Evolutionary conservation across 768 basidiomycete species (phyloP).

Genomic region (Pisolithus tinctorius): DNA sequence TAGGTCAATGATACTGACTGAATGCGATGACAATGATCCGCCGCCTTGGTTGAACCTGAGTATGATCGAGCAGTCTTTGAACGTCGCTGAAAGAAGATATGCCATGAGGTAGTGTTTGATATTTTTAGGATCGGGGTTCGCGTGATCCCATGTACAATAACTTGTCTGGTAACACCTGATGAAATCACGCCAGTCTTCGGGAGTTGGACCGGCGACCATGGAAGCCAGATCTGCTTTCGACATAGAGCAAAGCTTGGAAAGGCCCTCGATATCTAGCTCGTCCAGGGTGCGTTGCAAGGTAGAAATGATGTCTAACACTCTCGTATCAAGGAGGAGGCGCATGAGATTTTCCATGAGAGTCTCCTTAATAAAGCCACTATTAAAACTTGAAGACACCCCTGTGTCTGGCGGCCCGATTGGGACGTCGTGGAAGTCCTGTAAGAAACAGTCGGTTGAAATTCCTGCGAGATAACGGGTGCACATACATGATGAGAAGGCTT

Average conservation of each 20-base stretch:
- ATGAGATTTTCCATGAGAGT: conserved; percentile 46
- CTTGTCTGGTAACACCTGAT: conserved; percentile 43
- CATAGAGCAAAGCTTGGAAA: conserved; percentile 38
- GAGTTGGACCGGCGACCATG: conserved; percentile 42
- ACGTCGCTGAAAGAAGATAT: conserved; percentile 83
- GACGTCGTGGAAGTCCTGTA: conserved; percentile 4
- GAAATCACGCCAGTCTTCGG: conserved; percentile 63
- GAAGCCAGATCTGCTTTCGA: conserved; percentile 19
- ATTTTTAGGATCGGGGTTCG: conserved; percentile 33
- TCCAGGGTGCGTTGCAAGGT: conserved; percentile 73
- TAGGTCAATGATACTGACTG: conserved; percentile 74
- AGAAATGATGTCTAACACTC: conserved; percentile 48
- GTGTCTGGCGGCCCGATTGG: conserved; percentile 11
- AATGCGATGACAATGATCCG: conserved; percentile 16
- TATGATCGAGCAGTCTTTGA: conserved; percentile 93
- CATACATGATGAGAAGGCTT: conserved; percentile 55
- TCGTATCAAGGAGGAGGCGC: conserved; percentile 41
- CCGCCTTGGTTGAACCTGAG: conserved; percentile 25
- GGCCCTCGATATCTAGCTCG: conserved; percentile 78
- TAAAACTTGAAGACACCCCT: conserved; percentile 5
- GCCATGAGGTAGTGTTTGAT: conserved; percentile 63
- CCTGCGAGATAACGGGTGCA: background rate
- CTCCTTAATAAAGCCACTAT: conserved; percentile 38
- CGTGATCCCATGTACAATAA: conserved; percentile 30
- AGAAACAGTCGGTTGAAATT: conserved; percentile 1